Base-by-base conservation (phyloP, 208 protist species). In the Trypanosoma grayi region DNA sequence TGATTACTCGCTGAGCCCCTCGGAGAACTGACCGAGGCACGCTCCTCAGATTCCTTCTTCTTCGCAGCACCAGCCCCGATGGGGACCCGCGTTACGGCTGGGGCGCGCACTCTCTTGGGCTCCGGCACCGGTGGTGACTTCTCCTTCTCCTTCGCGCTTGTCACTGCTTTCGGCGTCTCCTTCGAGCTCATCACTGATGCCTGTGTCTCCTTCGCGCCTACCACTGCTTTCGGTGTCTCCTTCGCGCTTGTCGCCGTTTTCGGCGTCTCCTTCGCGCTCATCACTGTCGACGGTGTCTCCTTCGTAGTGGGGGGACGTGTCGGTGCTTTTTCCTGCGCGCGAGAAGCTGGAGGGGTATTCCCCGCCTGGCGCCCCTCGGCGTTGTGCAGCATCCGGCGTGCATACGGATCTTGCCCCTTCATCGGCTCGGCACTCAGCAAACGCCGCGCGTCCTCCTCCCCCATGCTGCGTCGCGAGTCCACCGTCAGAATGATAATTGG, bases 401-500 rank as follows among this genome's bases (percentile, higher is more conserved):
- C 6, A 16, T 54, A 53, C 11, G 30, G 24, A 24, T 68, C 62
- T 13, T 59, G 44, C 9, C 7, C 18, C 45, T 22, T 27, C 28
- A 68, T 22, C 1, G 62, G 55, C 40, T 71, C 56, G 13, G 57
- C 65, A 41, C 56, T 65, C 22, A 71, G 57, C 41, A 71, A 37
- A 20, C 57, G 34, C 27, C 65, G 33, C 24, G 57, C 65, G 33
- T 71, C 65, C 40, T 63, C 65, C 37, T 71, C 65, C 2, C 48
- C 57, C 47, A 71, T 58, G 33, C 37, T 63, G 30, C 57, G 45
- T 22, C 65, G 48, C 11, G 57, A 41, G 4, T 71, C 65, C 4
- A 71, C 65, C 27, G 65, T 71, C 30, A 71, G 39, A 63, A 71
- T 71, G 46, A 71, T 71, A 44, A 71, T 63, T 10, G 47, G 56